phyloP scores from a whole-genome alignment of 2,329 filamentous ascomycete genomes.

The Cordyceps cateniannulata region DNA sequence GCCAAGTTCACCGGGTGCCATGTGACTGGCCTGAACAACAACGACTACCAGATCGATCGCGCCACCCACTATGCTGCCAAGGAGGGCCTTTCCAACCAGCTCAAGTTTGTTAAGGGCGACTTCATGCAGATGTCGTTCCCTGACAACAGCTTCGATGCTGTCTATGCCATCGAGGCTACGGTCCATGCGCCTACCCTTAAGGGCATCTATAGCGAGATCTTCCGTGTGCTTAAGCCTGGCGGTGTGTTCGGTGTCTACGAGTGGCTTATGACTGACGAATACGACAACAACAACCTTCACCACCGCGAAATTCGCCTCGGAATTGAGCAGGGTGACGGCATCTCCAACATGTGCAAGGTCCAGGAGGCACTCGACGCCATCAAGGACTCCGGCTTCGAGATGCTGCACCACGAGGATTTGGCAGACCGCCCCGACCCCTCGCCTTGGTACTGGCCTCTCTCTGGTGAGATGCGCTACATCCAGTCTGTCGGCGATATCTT shows the following conservation, averaged over 20 bases:
- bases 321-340: slow-evolving; percentile 88
- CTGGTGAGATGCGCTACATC: slow-evolving; percentile 73
- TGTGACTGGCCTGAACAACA: slow-evolving; percentile 67
- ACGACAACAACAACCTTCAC: slow-evolving; percentile 74
- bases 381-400: slow-evolving; percentile 74
- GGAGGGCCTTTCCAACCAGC: slow-evolving; percentile 72
- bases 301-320: slow-evolving; percentile 83
- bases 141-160: slow-evolving; percentile 81
- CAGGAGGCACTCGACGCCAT: slow-evolving; percentile 73
- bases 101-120: slow-evolving; percentile 87
- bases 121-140: slow-evolving; percentile 80
- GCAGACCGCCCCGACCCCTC: slow-evolving; percentile 45
- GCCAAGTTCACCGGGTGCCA: slow-evolving; percentile 90
- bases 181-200: slow-evolving; percentile 82
- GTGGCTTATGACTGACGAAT: slow-evolving; percentile 95
- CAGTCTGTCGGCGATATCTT: slow-evolving; percentile 65
- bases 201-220: slow-evolving; percentile 86
- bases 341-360: slow-evolving; percentile 88
- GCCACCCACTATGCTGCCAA: slow-evolving; percentile 79
- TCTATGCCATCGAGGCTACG: slow-evolving; percentile 93
- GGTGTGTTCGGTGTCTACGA: slow-evolving; percentile 92
- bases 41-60: slow-evolving; percentile 88
- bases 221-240: slow-evolving; percentile 88
- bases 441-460: slow-evolving; percentile 88
- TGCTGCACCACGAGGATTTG: slow-evolving; percentile 53